Percentiles rank a stretch among this genome's conserved stretches.
These are phyloP conservation scores for Aspergillus ostianus DNA, from an alignment of 495 filamentous ascomycete species.

Conservation along the genomic window DNA sequence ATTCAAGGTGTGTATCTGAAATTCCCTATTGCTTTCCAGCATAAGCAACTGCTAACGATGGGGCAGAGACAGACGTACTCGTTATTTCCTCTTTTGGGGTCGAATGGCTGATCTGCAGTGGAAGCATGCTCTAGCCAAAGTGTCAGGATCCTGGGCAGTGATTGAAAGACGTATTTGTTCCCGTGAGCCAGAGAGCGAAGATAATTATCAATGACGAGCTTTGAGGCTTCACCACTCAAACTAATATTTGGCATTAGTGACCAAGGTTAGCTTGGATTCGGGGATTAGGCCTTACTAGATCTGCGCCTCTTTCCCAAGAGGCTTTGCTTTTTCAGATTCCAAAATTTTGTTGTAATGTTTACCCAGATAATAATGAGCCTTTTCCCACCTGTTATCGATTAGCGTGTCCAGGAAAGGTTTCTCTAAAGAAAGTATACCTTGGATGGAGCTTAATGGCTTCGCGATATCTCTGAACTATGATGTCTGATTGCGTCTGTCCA, in stretches of 20 bases:
- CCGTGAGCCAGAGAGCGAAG: conserved; percentile 81
- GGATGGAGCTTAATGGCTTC: conserved; percentile 57
- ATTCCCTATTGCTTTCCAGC: conserved; percentile 41
- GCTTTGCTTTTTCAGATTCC: conserved; percentile 79
- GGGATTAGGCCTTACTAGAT: conserved; percentile 40
- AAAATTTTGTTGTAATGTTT: conserved; percentile 97
- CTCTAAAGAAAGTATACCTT: conserved; percentile 22
- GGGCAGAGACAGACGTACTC: conserved; percentile 35
- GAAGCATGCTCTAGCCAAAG: conserved; percentile 91
- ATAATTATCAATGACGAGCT: conserved; percentile 91
- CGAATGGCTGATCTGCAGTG: conserved; percentile 63
- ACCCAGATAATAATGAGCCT: conserved; percentile 93
- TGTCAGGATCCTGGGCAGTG: conserved; percentile 83
- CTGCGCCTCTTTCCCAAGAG: conserved; percentile 59
- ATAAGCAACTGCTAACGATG: not conserved
- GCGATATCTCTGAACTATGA: conserved; percentile 75
- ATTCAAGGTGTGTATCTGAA: conserved; percentile 51
- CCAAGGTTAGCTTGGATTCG: not conserved
- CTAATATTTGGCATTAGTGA: conserved; percentile 21
- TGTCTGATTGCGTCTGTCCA: conserved; percentile 80
- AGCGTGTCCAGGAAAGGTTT: conserved; percentile 12
- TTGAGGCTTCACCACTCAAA: conserved; percentile 74
- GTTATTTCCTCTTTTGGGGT: conserved; percentile 62
- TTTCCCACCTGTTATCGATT: conserved; percentile 69
- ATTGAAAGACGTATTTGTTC: conserved; percentile 93